phyloP scores from a whole-genome alignment of 768 basidiomycete genomes.

The Hericium coralloides region DNA sequence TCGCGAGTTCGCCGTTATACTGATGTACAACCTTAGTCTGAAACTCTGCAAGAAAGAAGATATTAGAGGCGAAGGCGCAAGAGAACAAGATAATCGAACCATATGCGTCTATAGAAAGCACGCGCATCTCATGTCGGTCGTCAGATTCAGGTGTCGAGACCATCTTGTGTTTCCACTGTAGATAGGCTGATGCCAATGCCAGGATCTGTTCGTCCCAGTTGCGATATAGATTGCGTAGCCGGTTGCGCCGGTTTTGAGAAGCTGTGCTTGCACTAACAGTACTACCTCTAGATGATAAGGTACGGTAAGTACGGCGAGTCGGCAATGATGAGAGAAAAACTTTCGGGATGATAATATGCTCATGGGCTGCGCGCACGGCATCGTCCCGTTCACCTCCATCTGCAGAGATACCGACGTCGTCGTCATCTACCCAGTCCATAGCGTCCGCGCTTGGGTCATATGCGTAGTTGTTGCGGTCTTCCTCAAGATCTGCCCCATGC shows the following conservation, averaged over 20 bases:
- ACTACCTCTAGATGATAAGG: background rate
- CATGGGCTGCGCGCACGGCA: background rate
- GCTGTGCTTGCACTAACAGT: too few relatives aligned
- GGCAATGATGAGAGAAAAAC: background rate
- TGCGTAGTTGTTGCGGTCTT: too few relatives aligned
- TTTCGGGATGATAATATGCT: background rate
- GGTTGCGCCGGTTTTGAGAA: background rate
- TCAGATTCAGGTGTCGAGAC: too few relatives aligned
- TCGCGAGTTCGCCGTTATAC: background rate
- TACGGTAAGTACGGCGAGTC: background rate
- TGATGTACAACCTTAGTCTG: too few relatives aligned
- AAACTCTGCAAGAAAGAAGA: too few relatives aligned
- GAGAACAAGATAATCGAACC: too few relatives aligned
- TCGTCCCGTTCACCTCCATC: background rate
- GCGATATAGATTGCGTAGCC: background rate
- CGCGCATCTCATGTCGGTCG: too few relatives aligned
- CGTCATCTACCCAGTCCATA: background rate
- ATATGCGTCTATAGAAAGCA: background rate
- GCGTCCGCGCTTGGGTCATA: background rate
- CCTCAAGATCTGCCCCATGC: too few relatives aligned
- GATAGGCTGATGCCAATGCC: background rate
- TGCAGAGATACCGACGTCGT: background rate
- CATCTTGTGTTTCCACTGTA: background rate
- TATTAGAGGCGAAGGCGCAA: too few relatives aligned
- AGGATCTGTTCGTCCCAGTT: background rate